A percentile compares a stretch with the other conserved stretches of the same genome.
Conservation (phyloP, 441 rosid species). For the Biscutella auriculata region DNA sequence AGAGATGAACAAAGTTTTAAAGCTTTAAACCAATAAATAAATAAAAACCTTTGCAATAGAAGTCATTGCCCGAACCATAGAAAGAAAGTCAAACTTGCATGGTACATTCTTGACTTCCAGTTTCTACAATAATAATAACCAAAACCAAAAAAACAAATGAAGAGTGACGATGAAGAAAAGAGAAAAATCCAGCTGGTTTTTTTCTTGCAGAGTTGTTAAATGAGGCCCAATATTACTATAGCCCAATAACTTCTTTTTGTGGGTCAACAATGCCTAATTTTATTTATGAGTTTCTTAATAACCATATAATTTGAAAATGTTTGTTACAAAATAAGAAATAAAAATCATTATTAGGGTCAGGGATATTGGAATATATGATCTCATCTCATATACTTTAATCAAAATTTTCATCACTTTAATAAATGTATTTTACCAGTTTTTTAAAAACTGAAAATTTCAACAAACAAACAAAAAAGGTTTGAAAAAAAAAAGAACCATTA, state of each 20-base stretch:
- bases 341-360: no score
- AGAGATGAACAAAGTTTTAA: constrained; percentile 1
- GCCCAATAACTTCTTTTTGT: no score
- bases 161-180: no score
- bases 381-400: neutral
- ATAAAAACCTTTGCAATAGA: constrained; percentile 29
- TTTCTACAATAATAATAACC: constrained; percentile 12
- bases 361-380: neutral
- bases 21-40: neutral
- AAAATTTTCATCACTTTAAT: neutral
- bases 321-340: no score
- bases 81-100: constrained; percentile 32
- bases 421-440: no score
- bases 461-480: neutral
- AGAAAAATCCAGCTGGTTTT: constrained; percentile 29
- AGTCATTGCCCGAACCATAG: constrained; percentile 99
- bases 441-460: no score
- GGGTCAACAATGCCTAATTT: no score
- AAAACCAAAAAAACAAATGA: neutral
- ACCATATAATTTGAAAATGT: neutral
- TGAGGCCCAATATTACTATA: constrained; percentile 21
- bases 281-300: neutral
- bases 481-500: neutral
- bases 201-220: constrained; percentile 13
- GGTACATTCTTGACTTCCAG: constrained; percentile 99